A percentile compares a stretch with the other conserved stretches of the same genome.
Evolutionary conservation across 805 yeast species (phyloP).

Genomic region (Pichia pseudocactophila): DNA sequence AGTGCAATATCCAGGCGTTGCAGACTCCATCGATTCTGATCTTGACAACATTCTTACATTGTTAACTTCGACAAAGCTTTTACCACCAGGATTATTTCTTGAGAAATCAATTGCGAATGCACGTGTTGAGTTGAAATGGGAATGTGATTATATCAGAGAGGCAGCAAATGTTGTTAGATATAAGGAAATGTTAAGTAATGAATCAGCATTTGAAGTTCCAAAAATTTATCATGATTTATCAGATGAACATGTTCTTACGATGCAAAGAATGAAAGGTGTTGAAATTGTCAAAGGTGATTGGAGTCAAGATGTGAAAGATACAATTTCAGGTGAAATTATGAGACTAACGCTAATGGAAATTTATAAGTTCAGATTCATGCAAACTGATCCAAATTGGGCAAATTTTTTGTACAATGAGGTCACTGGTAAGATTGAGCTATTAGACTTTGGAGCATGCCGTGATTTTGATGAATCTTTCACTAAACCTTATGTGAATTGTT

Average conservation of each 20-base stretch:
- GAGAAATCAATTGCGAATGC: constrained; percentile 93
- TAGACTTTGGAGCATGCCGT: constrained; percentile 95
- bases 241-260: constrained; percentile 77
- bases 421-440: constrained; percentile 68
- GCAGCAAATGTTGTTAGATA: constrained; percentile 69
- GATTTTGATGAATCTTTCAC: constrained; percentile 64
- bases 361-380: constrained; percentile 83
- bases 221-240: constrained; percentile 67
- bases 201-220: constrained; percentile 69
- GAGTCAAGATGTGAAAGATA: constrained; percentile 65
- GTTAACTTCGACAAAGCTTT: constrained; percentile 73
- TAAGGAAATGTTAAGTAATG: constrained; percentile 48
- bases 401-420: constrained; percentile 75
- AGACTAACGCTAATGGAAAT: constrained; percentile 79
- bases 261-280: constrained; percentile 78
- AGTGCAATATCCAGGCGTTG: constrained; percentile 96
- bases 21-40: constrained; percentile 87
- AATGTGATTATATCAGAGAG: constrained; percentile 90
- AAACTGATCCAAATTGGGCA: constrained; percentile 99
- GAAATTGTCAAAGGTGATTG: constrained; percentile 74
- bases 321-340: constrained; percentile 83
- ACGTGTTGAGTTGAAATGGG: constrained; percentile 90
- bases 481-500: constrained; percentile 54
- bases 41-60: constrained; percentile 75
- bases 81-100: constrained; percentile 86